Evolutionary conservation across 192 early-diverging fungal genomes (phyloP).

Genomic region (Linnemannia hyalina): DNA sequence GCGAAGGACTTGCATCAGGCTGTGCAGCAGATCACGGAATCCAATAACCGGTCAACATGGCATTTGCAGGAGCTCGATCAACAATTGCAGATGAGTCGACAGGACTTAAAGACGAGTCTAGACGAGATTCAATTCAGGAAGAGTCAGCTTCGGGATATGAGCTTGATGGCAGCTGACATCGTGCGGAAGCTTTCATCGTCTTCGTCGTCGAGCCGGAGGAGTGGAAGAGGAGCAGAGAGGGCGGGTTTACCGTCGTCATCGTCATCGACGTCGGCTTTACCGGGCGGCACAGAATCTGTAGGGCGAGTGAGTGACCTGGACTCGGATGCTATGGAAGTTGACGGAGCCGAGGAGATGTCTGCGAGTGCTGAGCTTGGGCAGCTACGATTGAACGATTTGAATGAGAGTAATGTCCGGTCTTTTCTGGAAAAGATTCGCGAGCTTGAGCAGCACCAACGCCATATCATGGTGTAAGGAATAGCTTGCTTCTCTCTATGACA

Average conservation of each 20-base stretch:
- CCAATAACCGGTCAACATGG: conserved; percentile 19
- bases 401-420: conserved; percentile 45
- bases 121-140: conserved; percentile 54
- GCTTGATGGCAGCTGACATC: conserved; percentile 47
- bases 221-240: background rate
- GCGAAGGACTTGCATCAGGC: conserved; percentile 9
- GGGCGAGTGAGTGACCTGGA: conserved; percentile 32
- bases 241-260: background rate
- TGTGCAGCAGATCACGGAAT: conserved; percentile 20
- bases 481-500: too few species aligned
- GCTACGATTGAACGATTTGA: conserved; percentile 26
- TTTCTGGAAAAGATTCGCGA: conserved; percentile 51
- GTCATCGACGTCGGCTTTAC: conserved; percentile 5
- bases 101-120: conserved; percentile 39
- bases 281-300: conserved; percentile 14
- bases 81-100: conserved; percentile 43
- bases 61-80: conserved; percentile 42
- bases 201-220: conserved; percentile 14
- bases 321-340: conserved; percentile 26
- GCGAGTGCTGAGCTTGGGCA: background rate
- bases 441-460: conserved; percentile 30
- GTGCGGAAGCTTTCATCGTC: conserved; percentile 31
- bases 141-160: conserved; percentile 51
- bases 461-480: background rate
- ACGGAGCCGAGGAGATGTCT: conserved; percentile 3